These are phyloP conservation scores for Prunus mume DNA, from an alignment of 306 rosid species.

Conservation along the genomic window DNA sequence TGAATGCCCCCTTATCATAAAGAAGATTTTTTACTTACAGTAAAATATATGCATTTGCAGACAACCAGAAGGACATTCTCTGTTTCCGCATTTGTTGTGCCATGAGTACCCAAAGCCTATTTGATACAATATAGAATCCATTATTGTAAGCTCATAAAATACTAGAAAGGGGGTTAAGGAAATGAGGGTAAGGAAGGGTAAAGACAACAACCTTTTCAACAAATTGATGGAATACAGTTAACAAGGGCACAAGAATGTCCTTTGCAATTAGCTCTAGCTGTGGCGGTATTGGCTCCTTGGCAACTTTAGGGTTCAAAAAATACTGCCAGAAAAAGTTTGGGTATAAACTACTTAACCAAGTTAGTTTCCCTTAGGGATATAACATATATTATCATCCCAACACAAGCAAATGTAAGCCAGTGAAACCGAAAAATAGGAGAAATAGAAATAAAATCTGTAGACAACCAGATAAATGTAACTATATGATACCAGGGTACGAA, in stretches of 20 bases:
- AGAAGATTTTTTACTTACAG: slow-evolving; percentile 53
- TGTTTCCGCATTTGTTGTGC: slow-evolving; percentile 37
- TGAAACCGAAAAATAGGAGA: not conserved
- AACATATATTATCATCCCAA: no score
- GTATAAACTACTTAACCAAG: slow-evolving; percentile 19
- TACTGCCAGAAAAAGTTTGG: slow-evolving; percentile 45
- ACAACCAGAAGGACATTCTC: slow-evolving; percentile 62
- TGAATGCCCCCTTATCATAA: not conserved
- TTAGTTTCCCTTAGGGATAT: slow-evolving; percentile 11
- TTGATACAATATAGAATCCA: slow-evolving; percentile 26
- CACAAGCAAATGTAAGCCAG: not conserved
- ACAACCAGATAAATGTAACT: not conserved
- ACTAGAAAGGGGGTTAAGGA: not conserved
- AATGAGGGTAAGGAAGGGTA: not conserved
- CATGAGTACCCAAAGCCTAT: slow-evolving; percentile 52
- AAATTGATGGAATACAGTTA: slow-evolving; percentile 62
- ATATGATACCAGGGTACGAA: not conserved
- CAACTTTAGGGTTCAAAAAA: slow-evolving; percentile 75
- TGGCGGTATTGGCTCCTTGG: slow-evolving; percentile 78
- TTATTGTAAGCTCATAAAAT: slow-evolving; percentile 10
- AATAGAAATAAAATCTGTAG: not conserved
- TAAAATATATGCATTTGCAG: slow-evolving; percentile 79
- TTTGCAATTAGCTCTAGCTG: slow-evolving; percentile 69
- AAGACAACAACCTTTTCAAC: slow-evolving; percentile 49
- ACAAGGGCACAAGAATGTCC: slow-evolving; percentile 67